A percentile compares a stretch with the other conserved stretches of the same genome.
These are phyloP conservation scores for Pleodorina starrii DNA, from an alignment of 139 green algal species.

Conservation along the genomic window DNA sequence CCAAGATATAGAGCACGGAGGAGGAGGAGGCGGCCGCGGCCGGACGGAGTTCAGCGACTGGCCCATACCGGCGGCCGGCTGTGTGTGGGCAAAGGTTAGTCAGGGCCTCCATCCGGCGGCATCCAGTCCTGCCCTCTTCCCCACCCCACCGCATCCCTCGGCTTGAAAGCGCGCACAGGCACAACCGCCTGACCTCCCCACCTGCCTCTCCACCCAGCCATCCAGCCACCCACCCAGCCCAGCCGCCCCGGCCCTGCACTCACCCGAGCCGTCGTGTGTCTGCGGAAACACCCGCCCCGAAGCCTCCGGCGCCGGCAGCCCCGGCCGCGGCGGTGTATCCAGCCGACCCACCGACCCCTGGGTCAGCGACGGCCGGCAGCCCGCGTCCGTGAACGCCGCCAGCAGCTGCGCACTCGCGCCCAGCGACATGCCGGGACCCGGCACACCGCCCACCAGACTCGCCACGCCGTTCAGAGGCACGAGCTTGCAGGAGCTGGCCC, in stretches of 20 bases:
- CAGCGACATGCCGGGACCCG: neutral
- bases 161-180: too few species aligned
- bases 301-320: neutral
- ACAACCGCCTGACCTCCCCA: neutral
- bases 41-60: too few species aligned
- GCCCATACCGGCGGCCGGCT: too few species aligned
- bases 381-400: slow-evolving; percentile 33
- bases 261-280: slow-evolving; percentile 21
- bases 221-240: neutral
- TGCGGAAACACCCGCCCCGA: slow-evolving; percentile 17
- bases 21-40: too few species aligned
- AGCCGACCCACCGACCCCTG: neutral
- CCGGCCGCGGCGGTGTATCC: neutral
- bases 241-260: neutral
- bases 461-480: neutral
- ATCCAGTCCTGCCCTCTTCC: too few species aligned
- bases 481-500: neutral
- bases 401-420: slow-evolving; percentile 18
- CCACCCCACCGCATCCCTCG: too few species aligned
- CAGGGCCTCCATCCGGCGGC: too few species aligned
- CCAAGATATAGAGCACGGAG: too few species aligned
- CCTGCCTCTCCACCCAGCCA: neutral
- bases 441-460: neutral
- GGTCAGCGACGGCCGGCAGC: neutral
- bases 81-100: too few species aligned